Percentiles rank a stretch among this genome's conserved stretches.
These are phyloP conservation scores for Viridothelium virens DNA, from an alignment of 495 filamentous ascomycete genomes.

Conservation along the genomic window DNA sequence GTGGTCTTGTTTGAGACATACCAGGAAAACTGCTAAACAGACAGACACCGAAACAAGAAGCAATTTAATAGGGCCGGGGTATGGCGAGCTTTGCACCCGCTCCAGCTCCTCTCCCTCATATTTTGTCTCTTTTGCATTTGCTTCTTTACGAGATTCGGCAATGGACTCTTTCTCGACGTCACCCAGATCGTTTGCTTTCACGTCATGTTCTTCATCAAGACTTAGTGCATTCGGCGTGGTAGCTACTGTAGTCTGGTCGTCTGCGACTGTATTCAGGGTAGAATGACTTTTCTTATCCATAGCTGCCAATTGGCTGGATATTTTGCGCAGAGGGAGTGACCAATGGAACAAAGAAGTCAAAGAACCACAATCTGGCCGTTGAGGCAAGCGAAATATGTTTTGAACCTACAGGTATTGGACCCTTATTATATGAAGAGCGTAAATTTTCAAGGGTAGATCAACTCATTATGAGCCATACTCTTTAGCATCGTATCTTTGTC, in stretches of 20 bases:
- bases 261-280: not conserved
- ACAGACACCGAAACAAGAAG: not conserved
- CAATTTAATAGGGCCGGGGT: not conserved
- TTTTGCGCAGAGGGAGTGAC: not conserved
- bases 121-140: not conserved
- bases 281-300: not conserved
- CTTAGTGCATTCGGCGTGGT: not conserved
- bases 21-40: conserved; percentile 5
- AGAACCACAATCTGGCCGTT: not conserved
- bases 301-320: not conserved
- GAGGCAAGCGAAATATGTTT: not conserved
- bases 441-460: not conserved
- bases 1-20: not conserved
- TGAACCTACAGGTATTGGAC: not conserved
- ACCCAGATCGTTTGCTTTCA: not conserved
- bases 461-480: not conserved
- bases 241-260: conserved; percentile 2
- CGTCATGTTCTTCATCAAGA: not conserved
- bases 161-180: not conserved
- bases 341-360: not conserved
- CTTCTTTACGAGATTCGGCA: not conserved
- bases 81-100: not conserved
- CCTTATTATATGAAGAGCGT: not conserved
- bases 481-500: not conserved
- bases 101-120: not conserved